Base-by-base conservation (phyloP, 2,329 filamentous ascomycete genomes). In the Aspergillus flavus region DNA sequence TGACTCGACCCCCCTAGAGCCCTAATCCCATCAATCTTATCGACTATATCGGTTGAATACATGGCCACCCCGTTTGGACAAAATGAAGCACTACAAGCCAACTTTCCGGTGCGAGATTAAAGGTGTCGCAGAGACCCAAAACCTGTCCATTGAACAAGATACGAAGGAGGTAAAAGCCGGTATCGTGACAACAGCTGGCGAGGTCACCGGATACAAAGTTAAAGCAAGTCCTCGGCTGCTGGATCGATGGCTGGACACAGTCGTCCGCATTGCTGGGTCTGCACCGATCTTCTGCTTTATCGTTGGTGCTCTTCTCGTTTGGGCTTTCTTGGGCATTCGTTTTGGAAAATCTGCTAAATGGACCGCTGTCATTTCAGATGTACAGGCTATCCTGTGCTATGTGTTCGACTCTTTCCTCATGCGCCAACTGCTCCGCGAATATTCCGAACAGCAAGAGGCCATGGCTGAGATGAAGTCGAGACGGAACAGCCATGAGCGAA, bases 341-440 rank as follows among this genome's bases (percentile, higher is more conserved):
- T 76, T 67, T 50, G 67, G 68, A 9, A 46, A 64, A 3, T 63
- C 63, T 6, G 64, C 66, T 11, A 62, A 59, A 36, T 77, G 75
- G 74, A 64, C 72, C 32, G 69, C 74, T 14, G 58, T 64, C 1
- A 75, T 77, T 32, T 75, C 72, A 6, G 74, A 77, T 60, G 67
- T 68, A 1, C 74, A 76, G 57, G 74, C 75, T 10, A 74, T 77
- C 32, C 30, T 76, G 21, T 73, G 71, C 54, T 75, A 75, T 53
- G 59, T 75, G 0, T 76, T 73, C 56, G 75, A 76, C 48, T 74
- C 74, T 1, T 66, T 76, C 26, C 61, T 76, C 26, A 73, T 77
- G 68, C 69, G 73, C 16, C 69, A 76, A 63, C 72, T 75, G 23
- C 68, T 76, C 19, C 72, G 71, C 14, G 64, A 60, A 41, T 68